Percentiles rank a stretch among this genome's conserved stretches.
These are phyloP conservation scores for Myriosclerotinia scirpicola DNA, from an alignment of 2,329 filamentous ascomycete genomes.

Conservation along the genomic window DNA sequence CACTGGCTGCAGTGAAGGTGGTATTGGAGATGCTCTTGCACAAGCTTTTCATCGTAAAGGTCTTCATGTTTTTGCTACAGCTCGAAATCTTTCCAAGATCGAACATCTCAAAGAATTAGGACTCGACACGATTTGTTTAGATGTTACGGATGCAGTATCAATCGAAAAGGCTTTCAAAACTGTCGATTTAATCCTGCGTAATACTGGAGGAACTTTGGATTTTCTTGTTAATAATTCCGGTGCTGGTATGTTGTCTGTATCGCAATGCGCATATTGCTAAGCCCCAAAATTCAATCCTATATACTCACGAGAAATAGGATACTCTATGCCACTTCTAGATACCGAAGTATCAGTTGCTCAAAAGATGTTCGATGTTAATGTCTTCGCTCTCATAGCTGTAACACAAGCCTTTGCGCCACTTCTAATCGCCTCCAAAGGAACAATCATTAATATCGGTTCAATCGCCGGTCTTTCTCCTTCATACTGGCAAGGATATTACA, in stretches of 20 bases:
- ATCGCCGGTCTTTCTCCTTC: slow-evolving; percentile 28
- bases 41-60: slow-evolving; percentile 43
- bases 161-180: slow-evolving; percentile 41
- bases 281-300: slow-evolving; percentile 22
- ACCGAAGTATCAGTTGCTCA: slow-evolving; percentile 35
- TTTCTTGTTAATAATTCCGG: slow-evolving; percentile 49
- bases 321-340: slow-evolving; percentile 41
- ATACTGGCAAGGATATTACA: slow-evolving; percentile 33
- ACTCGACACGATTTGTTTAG: slow-evolving; percentile 42
- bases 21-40: slow-evolving; percentile 46
- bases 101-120: slow-evolving; percentile 37
- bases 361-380: slow-evolving; percentile 40
- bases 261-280: slow-evolving; percentile 2
- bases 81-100: slow-evolving; percentile 43
- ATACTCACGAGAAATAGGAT: slow-evolving; percentile 32
- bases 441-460: slow-evolving; percentile 49
- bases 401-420: slow-evolving; percentile 40
- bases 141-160: slow-evolving; percentile 44
- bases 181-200: slow-evolving; percentile 32
- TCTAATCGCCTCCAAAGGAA: slow-evolving; percentile 40
- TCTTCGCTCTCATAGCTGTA: slow-evolving; percentile 40
- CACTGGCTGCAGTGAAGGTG: slow-evolving; percentile 45
- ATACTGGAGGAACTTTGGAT: slow-evolving; percentile 44
- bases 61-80: slow-evolving; percentile 45
- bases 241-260: slow-evolving; percentile 27